Evolutionary conservation across 2,329 filamentous ascomycete genomes (phyloP).

Genomic region (Pyricularia sp.): DNA sequence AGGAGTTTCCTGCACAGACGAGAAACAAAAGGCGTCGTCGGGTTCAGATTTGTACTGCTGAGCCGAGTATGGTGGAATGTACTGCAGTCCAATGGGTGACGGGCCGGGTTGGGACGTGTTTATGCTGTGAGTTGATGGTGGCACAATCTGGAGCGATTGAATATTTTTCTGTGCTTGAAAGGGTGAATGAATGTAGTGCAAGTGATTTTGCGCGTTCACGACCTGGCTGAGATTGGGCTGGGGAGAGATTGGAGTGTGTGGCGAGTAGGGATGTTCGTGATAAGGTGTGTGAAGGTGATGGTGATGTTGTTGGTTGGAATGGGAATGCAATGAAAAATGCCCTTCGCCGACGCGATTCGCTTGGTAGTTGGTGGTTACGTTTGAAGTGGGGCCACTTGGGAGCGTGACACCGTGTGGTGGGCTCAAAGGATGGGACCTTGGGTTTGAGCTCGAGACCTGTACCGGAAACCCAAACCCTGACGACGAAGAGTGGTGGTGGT

Average conservation of each 20-base stretch:
- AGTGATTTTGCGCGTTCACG: neutral
- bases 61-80: neutral
- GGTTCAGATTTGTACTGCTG: slow-evolving; percentile 6
- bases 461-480: neutral
- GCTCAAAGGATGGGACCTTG: neutral
- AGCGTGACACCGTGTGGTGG: slow-evolving; percentile 2
- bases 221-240: slow-evolving; percentile 7
- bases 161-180: slow-evolving; percentile 14
- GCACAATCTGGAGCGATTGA: slow-evolving; percentile 13
- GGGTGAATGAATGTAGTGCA: neutral
- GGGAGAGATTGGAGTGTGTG: slow-evolving; percentile 4
- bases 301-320: slow-evolving; percentile 1
- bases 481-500: neutral
- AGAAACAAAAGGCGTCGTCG: neutral
- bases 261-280: slow-evolving; percentile 6
- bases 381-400: slow-evolving; percentile 2
- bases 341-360: neutral
- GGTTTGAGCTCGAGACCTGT: neutral
- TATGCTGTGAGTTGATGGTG: slow-evolving; percentile 5
- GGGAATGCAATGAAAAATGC: slow-evolving; percentile 4
- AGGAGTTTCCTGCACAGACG: neutral
- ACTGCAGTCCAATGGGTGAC: neutral
- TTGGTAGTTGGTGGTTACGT: neutral
- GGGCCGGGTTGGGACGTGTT: slow-evolving; percentile 4
- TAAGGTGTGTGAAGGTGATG: slow-evolving; percentile 4